Evolutionary conservation across 2,329 filamentous ascomycete species (phyloP).

Genomic region (Xylariales sp.): DNA sequence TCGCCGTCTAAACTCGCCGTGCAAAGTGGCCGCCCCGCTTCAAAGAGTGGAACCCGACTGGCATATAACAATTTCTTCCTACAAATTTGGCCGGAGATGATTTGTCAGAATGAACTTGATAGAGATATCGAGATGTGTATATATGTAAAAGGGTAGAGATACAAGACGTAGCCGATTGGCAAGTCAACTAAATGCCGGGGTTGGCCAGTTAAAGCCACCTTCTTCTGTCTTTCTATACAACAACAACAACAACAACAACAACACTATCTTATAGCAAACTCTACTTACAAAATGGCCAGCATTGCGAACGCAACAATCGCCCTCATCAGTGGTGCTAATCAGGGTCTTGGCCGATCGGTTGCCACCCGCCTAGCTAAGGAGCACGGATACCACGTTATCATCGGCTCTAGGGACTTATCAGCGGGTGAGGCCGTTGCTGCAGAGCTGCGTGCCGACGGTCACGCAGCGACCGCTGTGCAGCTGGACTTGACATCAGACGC

Average conservation of each 20-base stretch:
- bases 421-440: constrained; percentile 3
- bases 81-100: too few species aligned
- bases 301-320: constrained; percentile 1
- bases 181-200: too few species aligned
- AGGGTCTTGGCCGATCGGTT: constrained; percentile 7
- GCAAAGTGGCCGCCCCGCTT: too few species aligned
- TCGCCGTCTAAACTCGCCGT: too few species aligned
- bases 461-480: constrained; percentile 6
- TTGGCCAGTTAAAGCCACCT: not conserved
- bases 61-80: too few species aligned
- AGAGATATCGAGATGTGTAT: too few species aligned
- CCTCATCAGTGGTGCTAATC: constrained; percentile 9
- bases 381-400: constrained; percentile 9
- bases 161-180: too few species aligned
- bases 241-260: not conserved
- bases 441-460: not conserved
- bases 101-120: too few species aligned
- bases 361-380: constrained; percentile 6
- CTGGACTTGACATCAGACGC: constrained; percentile 14
- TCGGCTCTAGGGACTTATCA: constrained; percentile 6
- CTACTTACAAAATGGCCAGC: constrained; percentile 4
- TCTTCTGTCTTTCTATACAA: not conserved
- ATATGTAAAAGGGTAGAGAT: too few species aligned
- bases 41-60: too few species aligned
- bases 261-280: not conserved